These are phyloP conservation scores for Aspergillus tamarii DNA, from an alignment of 2,329 filamentous ascomycete genomes.

Conservation along the genomic window DNA sequence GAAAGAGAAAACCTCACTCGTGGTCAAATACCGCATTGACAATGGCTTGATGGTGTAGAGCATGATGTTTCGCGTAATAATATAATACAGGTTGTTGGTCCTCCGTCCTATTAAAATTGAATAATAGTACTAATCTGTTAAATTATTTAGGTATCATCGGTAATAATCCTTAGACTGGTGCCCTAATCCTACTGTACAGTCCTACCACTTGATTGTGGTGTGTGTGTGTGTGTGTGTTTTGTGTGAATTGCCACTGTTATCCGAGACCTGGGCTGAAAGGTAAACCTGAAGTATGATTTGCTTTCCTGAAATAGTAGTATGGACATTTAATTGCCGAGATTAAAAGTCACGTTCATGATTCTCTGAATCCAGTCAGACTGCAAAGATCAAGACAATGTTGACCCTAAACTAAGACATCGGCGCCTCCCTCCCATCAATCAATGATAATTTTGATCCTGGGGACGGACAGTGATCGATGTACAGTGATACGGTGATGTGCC, in stretches of 20 bases:
- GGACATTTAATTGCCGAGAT: slow-evolving; percentile 6
- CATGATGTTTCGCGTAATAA: slow-evolving; percentile 5
- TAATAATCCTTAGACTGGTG: not conserved
- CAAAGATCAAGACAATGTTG: not conserved
- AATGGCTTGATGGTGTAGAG: not conserved
- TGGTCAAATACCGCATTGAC: slow-evolving; percentile 9
- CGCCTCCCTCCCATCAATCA: slow-evolving; percentile 3
- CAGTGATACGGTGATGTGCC: slow-evolving; percentile 16
- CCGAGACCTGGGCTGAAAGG: slow-evolving; percentile 7
- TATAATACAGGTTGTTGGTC: not conserved
- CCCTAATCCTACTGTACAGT: slow-evolving; percentile 5
- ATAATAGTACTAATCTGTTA: not conserved
- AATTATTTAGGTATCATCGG: slow-evolving; percentile 6
- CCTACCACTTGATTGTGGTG: not conserved
- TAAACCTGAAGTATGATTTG: slow-evolving; percentile 5
- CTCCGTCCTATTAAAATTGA: not conserved
- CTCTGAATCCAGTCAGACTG: not conserved
- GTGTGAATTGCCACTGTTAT: slow-evolving; percentile 11
- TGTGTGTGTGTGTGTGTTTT: not conserved
- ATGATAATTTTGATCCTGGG: slow-evolving; percentile 1
- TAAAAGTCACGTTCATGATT: not conserved
- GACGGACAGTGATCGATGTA: not conserved
- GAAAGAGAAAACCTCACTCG: not conserved
- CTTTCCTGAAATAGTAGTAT: slow-evolving; percentile 11
- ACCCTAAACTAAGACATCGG: not conserved